These are phyloP conservation scores for Puya raimondii DNA, from an alignment of 176 grass and related monocot genomes.

Conservation along the genomic window DNA sequence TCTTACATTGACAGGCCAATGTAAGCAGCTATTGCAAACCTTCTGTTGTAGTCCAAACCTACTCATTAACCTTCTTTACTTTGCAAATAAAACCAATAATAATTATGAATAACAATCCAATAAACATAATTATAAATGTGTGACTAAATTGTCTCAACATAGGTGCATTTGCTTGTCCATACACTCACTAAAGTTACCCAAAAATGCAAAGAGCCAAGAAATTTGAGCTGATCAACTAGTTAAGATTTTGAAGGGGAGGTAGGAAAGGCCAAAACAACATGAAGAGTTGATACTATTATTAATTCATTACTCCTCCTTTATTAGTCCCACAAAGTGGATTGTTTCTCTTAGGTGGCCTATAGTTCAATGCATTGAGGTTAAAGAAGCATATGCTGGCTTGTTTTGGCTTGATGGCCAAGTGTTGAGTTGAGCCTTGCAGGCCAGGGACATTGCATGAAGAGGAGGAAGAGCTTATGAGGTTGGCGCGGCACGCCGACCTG, in stretches of 20 bases:
- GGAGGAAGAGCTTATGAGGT: slow-evolving; percentile 55
- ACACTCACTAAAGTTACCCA: too few relatives aligned
- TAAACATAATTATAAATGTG: too few relatives aligned
- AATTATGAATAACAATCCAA: too few relatives aligned
- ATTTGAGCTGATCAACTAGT: too few relatives aligned
- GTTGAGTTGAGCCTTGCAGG: slow-evolving; percentile 54
- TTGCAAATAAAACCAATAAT: too few relatives aligned
- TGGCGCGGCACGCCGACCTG: slow-evolving; percentile 72
- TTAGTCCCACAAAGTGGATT: slow-evolving; percentile 34
- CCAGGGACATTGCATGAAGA: slow-evolving; percentile 68
- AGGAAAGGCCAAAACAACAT: slow-evolving; percentile 85
- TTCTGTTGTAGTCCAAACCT: too few relatives aligned
- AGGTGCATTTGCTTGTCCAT: too few relatives aligned
- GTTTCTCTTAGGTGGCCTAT: slow-evolving; percentile 51
- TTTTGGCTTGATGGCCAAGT: slow-evolving; percentile 60
- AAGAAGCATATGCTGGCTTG: slow-evolving; percentile 62
- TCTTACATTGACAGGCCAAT: too few relatives aligned
- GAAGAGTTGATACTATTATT: slow-evolving; percentile 25
- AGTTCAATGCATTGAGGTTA: slow-evolving; percentile 95
- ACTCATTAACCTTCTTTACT: too few relatives aligned
- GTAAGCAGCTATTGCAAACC: too few relatives aligned
- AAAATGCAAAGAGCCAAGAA: too few relatives aligned
- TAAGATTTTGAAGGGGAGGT: not conserved
- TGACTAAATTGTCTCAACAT: too few relatives aligned
- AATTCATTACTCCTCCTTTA: not conserved